Conservation (phyloP, 177 flowering plant genomes). For the Vitis hybrid region DNA sequence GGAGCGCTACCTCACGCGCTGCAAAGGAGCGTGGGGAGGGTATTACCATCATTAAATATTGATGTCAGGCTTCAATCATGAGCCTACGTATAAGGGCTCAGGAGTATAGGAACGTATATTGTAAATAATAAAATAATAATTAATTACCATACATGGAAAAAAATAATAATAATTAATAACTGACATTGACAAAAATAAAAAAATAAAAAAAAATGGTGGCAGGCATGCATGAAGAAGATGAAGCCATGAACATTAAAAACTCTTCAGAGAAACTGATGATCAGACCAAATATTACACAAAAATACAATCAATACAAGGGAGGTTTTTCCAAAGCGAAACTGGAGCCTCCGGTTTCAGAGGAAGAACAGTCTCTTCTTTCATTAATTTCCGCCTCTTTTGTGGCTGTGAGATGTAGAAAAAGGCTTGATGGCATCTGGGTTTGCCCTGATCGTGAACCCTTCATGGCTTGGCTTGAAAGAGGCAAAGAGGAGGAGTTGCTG, state of each 20-base stretch:
- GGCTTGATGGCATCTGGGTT: too few relatives aligned
- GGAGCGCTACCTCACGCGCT: too few relatives aligned
- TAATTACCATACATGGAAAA: neutral
- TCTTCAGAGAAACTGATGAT: neutral
- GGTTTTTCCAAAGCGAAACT: neutral
- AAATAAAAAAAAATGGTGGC: neutral
- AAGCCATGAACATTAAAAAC: constrained; percentile 6
- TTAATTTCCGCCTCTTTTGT: too few relatives aligned
- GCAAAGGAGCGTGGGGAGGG: constrained; percentile 13
- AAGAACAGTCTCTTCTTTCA: neutral
- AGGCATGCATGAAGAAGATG: constrained; percentile 15
- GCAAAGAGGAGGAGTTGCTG: neutral
- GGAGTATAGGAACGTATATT: neutral
- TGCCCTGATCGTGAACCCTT: too few relatives aligned
- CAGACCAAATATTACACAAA: neutral
- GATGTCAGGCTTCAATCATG: constrained; percentile 23
- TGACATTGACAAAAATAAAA: neutral
- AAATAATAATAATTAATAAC: neutral
- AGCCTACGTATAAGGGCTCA: constrained; percentile 16
- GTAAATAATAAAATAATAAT: neutral
- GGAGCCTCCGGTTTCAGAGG: neutral
- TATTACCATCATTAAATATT: constrained; percentile 2
- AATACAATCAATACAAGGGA: too few relatives aligned
- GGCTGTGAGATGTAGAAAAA: too few relatives aligned
- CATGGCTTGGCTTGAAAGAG: neutral